phyloP scores from a whole-genome alignment of 2,329 filamentous ascomycete genomes.

The Talaromyces marneffei region DNA sequence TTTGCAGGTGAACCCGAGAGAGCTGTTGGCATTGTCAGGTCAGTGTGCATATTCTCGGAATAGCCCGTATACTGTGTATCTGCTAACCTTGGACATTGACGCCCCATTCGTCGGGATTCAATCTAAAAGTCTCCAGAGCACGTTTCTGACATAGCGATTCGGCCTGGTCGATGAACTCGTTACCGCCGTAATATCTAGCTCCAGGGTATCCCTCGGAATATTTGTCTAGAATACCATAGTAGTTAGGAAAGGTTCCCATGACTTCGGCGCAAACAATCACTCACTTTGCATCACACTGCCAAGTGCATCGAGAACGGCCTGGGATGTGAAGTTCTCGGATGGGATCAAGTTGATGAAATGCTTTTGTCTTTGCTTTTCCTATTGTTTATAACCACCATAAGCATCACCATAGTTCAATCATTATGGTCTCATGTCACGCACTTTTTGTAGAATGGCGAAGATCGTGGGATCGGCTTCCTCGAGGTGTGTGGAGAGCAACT shows the following conservation, averaged over 20 bases:
- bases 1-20: slow-evolving; percentile 74
- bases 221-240: slow-evolving; percentile 61
- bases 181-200: slow-evolving; percentile 92
- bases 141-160: slow-evolving; percentile 86
- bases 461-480: slow-evolving; percentile 80
- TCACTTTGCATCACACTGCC: slow-evolving; percentile 92
- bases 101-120: slow-evolving; percentile 84
- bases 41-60: slow-evolving; percentile 7
- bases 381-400: not conserved
- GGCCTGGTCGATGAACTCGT: slow-evolving; percentile 89
- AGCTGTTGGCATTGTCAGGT: slow-evolving; percentile 47
- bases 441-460: slow-evolving; percentile 85
- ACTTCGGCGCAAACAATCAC: slow-evolving; percentile 24
- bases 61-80: not conserved
- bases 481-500: slow-evolving; percentile 76
- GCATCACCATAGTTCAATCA: not conserved
- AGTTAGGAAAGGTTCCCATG: slow-evolving; percentile 23
- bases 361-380: slow-evolving; percentile 95
- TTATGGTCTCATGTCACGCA: slow-evolving; percentile 29
- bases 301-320: slow-evolving; percentile 83
- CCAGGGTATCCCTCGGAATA: slow-evolving; percentile 98
- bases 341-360: slow-evolving; percentile 98
- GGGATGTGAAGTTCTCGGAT: slow-evolving; percentile 92
- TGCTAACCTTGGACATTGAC: slow-evolving; percentile 84
- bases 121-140: slow-evolving; percentile 77